Percentiles rank a stretch among this genome's conserved stretches.
Evolutionary conservation across 805 yeast genomes (phyloP).

Genomic region (Wickerhamomyces sydowiorum): DNA sequence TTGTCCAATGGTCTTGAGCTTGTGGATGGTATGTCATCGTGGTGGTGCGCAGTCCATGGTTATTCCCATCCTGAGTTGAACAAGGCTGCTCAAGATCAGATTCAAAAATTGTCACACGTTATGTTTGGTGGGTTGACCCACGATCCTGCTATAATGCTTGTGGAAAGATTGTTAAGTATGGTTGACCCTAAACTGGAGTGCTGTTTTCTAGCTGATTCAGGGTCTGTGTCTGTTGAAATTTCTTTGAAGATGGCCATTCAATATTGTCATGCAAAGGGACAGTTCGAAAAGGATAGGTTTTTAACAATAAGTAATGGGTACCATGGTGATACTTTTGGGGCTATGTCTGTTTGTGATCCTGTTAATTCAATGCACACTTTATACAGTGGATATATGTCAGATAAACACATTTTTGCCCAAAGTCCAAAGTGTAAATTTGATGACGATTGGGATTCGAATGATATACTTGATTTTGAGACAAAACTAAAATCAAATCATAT

Average conservation of each 20-base stretch:
- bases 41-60: constrained; percentile 29
- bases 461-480: constrained; percentile 21
- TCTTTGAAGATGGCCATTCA: constrained; percentile 32
- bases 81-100: constrained; percentile 27
- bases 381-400: constrained; percentile 23
- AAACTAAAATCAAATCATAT: constrained; percentile 23
- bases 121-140: constrained; percentile 26
- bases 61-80: constrained; percentile 22
- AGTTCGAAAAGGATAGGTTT: constrained; percentile 21
- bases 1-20: constrained; percentile 14
- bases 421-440: constrained; percentile 14
- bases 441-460: constrained; percentile 15
- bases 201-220: constrained; percentile 22
- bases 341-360: constrained; percentile 30
- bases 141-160: constrained; percentile 24
- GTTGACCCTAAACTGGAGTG: constrained; percentile 20
- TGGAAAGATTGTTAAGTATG: constrained; percentile 24
- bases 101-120: constrained; percentile 23
- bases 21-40: constrained; percentile 27
- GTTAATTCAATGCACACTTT: constrained; percentile 27
- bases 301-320: constrained; percentile 30
- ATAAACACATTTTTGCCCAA: constrained; percentile 18
- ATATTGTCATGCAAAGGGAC: constrained; percentile 20
- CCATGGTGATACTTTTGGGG: constrained; percentile 33
- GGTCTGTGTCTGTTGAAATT: constrained; percentile 32